Evolutionary conservation across 2,329 filamentous ascomycete species (phyloP).

Genomic region (Fusarium nelsonii): DNA sequence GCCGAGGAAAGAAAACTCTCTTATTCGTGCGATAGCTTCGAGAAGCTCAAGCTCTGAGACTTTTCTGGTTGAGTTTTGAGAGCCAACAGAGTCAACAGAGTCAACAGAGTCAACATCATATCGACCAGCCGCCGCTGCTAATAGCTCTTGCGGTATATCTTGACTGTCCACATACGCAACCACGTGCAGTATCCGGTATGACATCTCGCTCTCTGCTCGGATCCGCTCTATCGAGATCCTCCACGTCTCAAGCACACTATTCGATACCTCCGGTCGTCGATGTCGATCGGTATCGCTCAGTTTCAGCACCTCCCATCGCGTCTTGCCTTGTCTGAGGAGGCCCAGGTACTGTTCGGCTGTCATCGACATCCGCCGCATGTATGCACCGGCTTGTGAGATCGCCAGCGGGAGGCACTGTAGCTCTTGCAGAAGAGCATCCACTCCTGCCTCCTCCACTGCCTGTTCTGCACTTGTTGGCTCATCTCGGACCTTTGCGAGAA

Average conservation of each 20-base stretch:
- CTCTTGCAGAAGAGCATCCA: not conserved
- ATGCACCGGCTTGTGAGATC: not conserved
- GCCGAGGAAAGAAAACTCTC: not conserved
- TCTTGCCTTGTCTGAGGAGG: not conserved
- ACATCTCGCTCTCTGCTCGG: not conserved
- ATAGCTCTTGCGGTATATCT: not conserved
- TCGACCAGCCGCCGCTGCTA: not conserved
- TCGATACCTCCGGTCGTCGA: not conserved
- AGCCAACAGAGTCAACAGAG: no score
- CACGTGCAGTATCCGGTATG: not conserved
- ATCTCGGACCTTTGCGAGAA: not conserved
- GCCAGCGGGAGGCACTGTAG: not conserved
- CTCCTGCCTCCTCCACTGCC: not conserved
- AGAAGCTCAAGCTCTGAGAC: no score
- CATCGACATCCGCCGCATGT: conserved; percentile 1
- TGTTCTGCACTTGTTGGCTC: not conserved
- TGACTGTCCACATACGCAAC: not conserved
- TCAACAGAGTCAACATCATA: no score
- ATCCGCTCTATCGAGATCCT: not conserved
- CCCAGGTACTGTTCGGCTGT: not conserved
- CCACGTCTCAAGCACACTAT: conserved; percentile 6
- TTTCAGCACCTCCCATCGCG: not conserved
- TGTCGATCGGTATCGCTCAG: not conserved
- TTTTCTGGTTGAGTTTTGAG: not conserved
- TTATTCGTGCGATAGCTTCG: no score